Evolutionary conservation across 805 yeast genomes (phyloP).

Genomic region (Saccharomycopsis malanga): DNA sequence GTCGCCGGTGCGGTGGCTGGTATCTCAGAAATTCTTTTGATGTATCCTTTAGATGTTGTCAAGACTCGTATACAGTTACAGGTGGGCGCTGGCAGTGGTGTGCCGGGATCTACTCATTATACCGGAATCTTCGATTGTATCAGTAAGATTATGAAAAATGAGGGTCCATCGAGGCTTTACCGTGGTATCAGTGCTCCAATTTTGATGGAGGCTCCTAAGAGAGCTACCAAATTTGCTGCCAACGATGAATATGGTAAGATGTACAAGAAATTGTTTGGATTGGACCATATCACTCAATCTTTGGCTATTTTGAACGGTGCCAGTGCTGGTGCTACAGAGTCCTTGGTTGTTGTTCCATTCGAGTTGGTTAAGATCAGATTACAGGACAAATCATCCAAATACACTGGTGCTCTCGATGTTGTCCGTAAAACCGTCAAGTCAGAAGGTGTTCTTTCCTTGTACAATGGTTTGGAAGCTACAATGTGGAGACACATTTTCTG

Average conservation of each 20-base stretch:
- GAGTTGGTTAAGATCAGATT: conserved; percentile 92
- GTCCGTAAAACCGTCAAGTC: conserved; percentile 59
- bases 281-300: conserved; percentile 65
- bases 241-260: conserved; percentile 93
- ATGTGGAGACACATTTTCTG: conserved; percentile 94
- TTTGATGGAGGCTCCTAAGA: conserved; percentile 98
- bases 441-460: conserved; percentile 79
- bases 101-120: conserved; percentile 37
- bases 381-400: conserved; percentile 80
- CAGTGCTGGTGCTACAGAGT: conserved; percentile 95
- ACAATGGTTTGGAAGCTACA: conserved; percentile 94
- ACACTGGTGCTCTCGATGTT: conserved; percentile 80
- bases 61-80: conserved; percentile 93
- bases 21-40: conserved; percentile 86
- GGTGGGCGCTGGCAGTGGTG: conserved; percentile 32
- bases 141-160: conserved; percentile 73
- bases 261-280: conserved; percentile 66
- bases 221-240: conserved; percentile 98
- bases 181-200: conserved; percentile 95
- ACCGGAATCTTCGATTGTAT: conserved; percentile 80
- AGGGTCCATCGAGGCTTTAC: conserved; percentile 78
- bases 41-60: conserved; percentile 96
- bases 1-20: conserved; percentile 94
- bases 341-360: conserved; percentile 96
- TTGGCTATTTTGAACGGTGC: conserved; percentile 92